A percentile compares a stretch with the other conserved stretches of the same genome.
phyloP scores from a whole-genome alignment of 2,329 filamentous ascomycete genomes.

The Purpureocillium lavendulum region DNA sequence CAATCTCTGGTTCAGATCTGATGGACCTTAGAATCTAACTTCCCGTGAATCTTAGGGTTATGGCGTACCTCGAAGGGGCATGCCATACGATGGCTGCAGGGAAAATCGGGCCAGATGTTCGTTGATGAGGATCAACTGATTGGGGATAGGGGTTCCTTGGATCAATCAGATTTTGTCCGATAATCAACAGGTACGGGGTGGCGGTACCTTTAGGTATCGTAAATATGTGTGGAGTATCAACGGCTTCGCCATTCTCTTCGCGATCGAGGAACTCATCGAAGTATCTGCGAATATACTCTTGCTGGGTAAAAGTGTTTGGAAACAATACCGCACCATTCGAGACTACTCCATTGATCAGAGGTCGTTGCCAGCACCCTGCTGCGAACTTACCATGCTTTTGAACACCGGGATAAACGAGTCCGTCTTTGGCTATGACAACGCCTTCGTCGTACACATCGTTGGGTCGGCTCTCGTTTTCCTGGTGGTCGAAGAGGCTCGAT shows the following conservation, averaged over 20 bases:
- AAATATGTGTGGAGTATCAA: slow-evolving; percentile 8
- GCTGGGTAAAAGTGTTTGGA: slow-evolving; percentile 13
- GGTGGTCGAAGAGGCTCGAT: slow-evolving; percentile 6
- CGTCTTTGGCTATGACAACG: slow-evolving; percentile 4
- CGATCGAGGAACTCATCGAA: slow-evolving; percentile 10
- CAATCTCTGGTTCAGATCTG: slow-evolving; percentile 8
- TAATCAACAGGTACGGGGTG: no score
- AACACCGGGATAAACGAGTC: slow-evolving; percentile 9
- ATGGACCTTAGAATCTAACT: slow-evolving; percentile 1
- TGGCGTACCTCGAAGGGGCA: slow-evolving; percentile 8
- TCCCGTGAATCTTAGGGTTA: neutral
- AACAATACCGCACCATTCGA: slow-evolving; percentile 12
- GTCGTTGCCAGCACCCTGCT: neutral
- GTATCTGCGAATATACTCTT: slow-evolving; percentile 8
- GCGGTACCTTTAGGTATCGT: slow-evolving; percentile 9
- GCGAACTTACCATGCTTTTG: neutral
- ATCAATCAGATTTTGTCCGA: no score
- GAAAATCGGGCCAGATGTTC: slow-evolving; percentile 9
- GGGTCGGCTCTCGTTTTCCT: neutral
- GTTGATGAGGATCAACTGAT: slow-evolving; percentile 9
- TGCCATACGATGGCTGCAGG: slow-evolving; percentile 11
- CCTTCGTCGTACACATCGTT: slow-evolving; percentile 6
- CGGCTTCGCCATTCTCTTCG: slow-evolving; percentile 2
- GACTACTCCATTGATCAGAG: slow-evolving; percentile 2
- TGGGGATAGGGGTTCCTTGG: slow-evolving; percentile 7